Conservation (phyloP, 345 rosid genomes). For the Erysimum cheiranthoides region DNA sequence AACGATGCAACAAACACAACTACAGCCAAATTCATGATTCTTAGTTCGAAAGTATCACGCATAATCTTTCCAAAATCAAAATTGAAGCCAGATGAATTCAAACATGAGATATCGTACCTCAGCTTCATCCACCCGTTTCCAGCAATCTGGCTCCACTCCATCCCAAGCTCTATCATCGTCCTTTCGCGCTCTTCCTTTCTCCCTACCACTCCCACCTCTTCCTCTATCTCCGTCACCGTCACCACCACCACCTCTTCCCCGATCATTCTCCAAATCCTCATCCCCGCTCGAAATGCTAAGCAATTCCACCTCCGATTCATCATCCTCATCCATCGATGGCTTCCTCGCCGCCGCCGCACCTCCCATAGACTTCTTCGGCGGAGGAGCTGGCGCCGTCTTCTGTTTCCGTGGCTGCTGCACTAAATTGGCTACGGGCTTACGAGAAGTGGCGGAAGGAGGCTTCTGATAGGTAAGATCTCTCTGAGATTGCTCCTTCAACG, state of each 20-base stretch:
- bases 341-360: conserved; percentile 42
- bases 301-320: conserved; percentile 97
- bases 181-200: conserved; percentile 49
- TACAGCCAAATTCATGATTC: background rate
- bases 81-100: background rate
- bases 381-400: conserved; percentile 37
- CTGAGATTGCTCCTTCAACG: conserved; percentile 81
- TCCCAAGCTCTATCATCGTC: conserved; percentile 81
- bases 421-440: conserved; percentile 79
- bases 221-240: conserved; percentile 38
- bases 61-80: background rate
- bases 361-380: conserved; percentile 34
- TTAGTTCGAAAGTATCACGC: background rate
- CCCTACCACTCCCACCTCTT: conserved; percentile 41
- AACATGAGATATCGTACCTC: conserved; percentile 56
- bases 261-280: conserved; percentile 66
- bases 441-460: conserved; percentile 50
- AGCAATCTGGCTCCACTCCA: conserved; percentile 86
- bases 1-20: conserved; percentile 10
- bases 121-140: conserved; percentile 90
- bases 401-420: conserved; percentile 61
- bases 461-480: conserved; percentile 74
- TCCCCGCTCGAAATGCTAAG: conserved; percentile 98
- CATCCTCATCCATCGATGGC: conserved; percentile 65
- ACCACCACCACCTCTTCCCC: conserved; percentile 44